Evolutionary conservation across 352 stramenopile species (phyloP).

Genomic region (Phytophthora macrochlamydospora): DNA sequence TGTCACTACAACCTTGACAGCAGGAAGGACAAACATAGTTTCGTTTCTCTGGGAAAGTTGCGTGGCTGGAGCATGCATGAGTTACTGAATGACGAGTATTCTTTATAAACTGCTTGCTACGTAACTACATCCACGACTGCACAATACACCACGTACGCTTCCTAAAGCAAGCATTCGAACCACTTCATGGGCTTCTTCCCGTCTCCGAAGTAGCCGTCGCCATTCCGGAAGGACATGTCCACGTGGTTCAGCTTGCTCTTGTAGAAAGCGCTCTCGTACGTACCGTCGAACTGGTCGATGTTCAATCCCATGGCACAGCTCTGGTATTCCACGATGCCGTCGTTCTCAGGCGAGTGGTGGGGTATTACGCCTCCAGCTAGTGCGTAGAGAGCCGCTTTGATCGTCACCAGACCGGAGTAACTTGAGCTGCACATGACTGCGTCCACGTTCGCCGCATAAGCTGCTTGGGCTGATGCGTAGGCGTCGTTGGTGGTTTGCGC

Average conservation of each 20-base stretch:
- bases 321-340: constrained; percentile 55
- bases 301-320: constrained; percentile 48
- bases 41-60: too few species aligned
- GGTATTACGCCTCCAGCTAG: constrained; percentile 35
- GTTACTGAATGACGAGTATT: too few species aligned
- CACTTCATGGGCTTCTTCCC: constrained; percentile 69
- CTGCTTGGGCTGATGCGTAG: constrained; percentile 32
- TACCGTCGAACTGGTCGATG: constrained; percentile 31
- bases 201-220: constrained; percentile 53
- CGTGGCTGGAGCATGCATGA: too few species aligned
- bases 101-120: too few species aligned
- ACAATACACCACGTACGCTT: too few species aligned
- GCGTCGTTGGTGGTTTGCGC: constrained; percentile 18
- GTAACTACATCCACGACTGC: too few species aligned
- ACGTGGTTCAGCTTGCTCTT: constrained; percentile 57
- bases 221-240: constrained; percentile 62
- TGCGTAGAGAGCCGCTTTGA: constrained; percentile 33
- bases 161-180: constrained; percentile 65
- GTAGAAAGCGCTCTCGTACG: constrained; percentile 51
- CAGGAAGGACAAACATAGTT: too few species aligned
- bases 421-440: constrained; percentile 45
- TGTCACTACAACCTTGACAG: too few species aligned
- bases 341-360: constrained; percentile 41
- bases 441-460: constrained; percentile 30
- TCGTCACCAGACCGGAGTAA: constrained; percentile 34